phyloP scores from a whole-genome alignment of 257 asterid genomes.

The Linaria vulgaris region DNA sequence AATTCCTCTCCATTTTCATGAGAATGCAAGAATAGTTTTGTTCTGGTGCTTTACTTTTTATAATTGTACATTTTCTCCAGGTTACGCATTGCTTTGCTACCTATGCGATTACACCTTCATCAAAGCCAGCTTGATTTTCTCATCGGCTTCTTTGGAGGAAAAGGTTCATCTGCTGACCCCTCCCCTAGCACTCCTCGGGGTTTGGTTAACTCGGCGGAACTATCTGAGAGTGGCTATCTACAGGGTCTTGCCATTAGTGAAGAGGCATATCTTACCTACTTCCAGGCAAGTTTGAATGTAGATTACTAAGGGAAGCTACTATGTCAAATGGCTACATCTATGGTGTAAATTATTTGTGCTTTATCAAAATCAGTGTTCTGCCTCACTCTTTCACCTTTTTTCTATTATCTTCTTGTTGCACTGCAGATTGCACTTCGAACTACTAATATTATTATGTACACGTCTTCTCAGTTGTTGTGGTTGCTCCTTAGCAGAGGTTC shows the following conservation, averaged over 20 bases:
- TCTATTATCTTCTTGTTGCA: constrained; percentile 19
- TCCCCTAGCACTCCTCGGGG: constrained; percentile 37
- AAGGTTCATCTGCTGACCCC: constrained; percentile 47
- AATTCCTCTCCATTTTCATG: not conserved
- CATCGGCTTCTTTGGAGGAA: constrained; percentile 85
- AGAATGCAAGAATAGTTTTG: constrained; percentile 5
- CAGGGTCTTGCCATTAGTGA: constrained; percentile 45
- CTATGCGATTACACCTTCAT: constrained; percentile 87
- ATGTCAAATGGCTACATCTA: constrained; percentile 9
- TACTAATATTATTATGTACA: constrained; percentile 11
- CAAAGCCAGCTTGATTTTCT: constrained; percentile 96
- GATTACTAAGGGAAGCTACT: constrained; percentile 24
- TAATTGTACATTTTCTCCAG: constrained; percentile 40
- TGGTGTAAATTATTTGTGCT: constrained; percentile 2
- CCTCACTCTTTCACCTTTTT: constrained; percentile 3
- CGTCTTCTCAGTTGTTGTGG: not conserved
- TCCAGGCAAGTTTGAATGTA: constrained; percentile 63
- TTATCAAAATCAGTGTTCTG: constrained; percentile 1
- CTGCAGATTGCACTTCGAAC: constrained; percentile 4
- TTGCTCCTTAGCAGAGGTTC: constrained; percentile 14
- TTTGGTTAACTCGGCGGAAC: constrained; percentile 42
- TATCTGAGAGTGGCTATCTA: constrained; percentile 39
- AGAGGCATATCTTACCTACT: constrained; percentile 92
- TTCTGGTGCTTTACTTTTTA: constrained; percentile 24
- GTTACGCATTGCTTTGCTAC: constrained; percentile 80